These are phyloP conservation scores for Otatea glauca DNA, from an alignment of 176 grass and related monocot species.

Conservation along the genomic window DNA sequence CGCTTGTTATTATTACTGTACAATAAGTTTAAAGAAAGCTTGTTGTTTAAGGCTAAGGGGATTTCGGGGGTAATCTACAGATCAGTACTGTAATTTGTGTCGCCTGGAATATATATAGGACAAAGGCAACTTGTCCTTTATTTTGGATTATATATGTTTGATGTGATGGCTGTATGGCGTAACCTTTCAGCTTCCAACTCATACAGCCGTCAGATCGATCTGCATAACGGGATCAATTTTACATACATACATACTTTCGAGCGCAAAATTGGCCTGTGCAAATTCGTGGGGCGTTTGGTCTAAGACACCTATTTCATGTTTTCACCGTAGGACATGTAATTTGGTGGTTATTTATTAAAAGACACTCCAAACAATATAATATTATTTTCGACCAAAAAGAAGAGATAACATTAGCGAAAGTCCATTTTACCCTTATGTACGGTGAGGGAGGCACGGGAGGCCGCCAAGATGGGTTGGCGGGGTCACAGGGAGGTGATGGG, in stretches of 20 bases:
- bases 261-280: too few relatives aligned
- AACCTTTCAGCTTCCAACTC: neutral
- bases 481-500: too few relatives aligned
- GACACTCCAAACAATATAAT: too few relatives aligned
- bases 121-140: slow-evolving; percentile 6
- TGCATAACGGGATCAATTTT: neutral
- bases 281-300: too few relatives aligned
- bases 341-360: too few relatives aligned
- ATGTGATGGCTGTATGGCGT: neutral
- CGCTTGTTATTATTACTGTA: neutral
- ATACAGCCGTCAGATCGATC: neutral
- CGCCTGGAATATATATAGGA: neutral
- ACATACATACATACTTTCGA: neutral
- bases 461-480: too few relatives aligned
- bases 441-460: too few relatives aligned
- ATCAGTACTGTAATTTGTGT: neutral
- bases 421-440: too few relatives aligned
- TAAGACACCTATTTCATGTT: too few relatives aligned
- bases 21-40: neutral
- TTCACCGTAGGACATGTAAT: too few relatives aligned
- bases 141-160: neutral
- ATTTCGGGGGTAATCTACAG: neutral
- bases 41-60: neutral
- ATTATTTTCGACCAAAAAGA: too few relatives aligned
- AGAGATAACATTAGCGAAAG: too few relatives aligned